Evolutionary conservation across 371 early-diverging fungal species (phyloP).

Genomic region (Mucor piriformis): DNA sequence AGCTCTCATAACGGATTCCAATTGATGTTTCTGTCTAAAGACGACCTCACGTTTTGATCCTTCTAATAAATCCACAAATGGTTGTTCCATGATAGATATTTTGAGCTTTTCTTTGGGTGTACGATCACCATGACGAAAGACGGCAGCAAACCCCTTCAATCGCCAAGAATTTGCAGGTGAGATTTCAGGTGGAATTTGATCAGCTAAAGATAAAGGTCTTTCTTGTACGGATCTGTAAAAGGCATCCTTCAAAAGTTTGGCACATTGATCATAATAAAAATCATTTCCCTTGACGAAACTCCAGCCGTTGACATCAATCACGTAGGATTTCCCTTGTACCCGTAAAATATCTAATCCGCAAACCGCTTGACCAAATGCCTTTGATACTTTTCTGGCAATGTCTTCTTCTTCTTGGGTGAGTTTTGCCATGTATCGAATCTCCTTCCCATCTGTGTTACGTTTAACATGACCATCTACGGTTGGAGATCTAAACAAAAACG

Average conservation of each 20-base stretch:
- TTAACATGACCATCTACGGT: constrained; percentile 97
- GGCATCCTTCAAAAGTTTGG: constrained; percentile 69
- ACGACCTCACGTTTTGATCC: constrained; percentile 80
- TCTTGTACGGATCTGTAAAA: constrained; percentile 49
- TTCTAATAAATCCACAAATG: constrained; percentile 72
- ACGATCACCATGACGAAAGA: constrained; percentile 95
- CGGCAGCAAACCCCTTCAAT: constrained; percentile 90
- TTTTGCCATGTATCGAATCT: constrained; percentile 89
- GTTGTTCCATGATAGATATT: constrained; percentile 64
- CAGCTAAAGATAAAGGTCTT: constrained; percentile 61
- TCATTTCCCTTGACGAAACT: constrained; percentile 98
- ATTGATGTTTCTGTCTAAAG: constrained; percentile 73
- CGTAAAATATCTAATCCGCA: constrained; percentile 98
- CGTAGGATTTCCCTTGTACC: constrained; percentile 82
- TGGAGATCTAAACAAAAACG: constrained; percentile 68
- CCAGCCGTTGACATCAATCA: constrained; percentile 99
- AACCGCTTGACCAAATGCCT: constrained; percentile 89
- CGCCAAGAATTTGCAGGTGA: constrained; percentile 86
- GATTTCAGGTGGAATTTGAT: constrained; percentile 62
- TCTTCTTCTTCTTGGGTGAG: constrained; percentile 83
- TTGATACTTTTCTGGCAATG: constrained; percentile 80
- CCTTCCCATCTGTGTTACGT: constrained; percentile 96
- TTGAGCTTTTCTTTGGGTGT: constrained; percentile 98
- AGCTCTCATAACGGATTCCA: constrained; percentile 69
- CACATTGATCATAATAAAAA: constrained; percentile 90